These are phyloP conservation scores for Platismatia glauca DNA, from an alignment of 495 filamentous ascomycete species.

Conservation along the genomic window DNA sequence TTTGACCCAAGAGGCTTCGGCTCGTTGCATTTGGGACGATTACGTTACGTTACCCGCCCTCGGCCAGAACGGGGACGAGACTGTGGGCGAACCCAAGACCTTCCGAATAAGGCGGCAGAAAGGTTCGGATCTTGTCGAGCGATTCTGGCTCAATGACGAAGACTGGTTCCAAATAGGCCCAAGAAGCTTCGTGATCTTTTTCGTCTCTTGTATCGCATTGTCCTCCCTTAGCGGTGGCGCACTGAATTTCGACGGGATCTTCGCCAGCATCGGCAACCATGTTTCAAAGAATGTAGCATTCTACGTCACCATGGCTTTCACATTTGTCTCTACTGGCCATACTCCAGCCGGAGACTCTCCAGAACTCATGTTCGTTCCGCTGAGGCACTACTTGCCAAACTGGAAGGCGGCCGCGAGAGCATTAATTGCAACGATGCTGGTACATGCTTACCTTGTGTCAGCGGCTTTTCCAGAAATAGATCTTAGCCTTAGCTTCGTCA, in stretches of 20 bases:
- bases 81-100: background rate
- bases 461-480: background rate
- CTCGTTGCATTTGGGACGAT: background rate
- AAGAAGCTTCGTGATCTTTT: background rate
- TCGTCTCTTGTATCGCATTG: background rate
- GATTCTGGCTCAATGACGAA: slow-evolving; percentile 2
- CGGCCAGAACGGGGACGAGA: background rate
- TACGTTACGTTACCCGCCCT: background rate
- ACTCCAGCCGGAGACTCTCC: background rate
- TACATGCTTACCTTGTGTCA: background rate
- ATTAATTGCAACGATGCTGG: background rate
- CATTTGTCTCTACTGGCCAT: background rate
- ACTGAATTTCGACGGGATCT: background rate
- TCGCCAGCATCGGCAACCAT: background rate
- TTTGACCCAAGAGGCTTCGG: background rate
- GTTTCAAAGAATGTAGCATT: background rate
- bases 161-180: background rate
- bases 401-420: background rate
- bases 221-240: background rate
- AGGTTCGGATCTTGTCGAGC: background rate
- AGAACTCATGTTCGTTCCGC: background rate
- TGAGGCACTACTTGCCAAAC: background rate
- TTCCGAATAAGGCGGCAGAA: background rate
- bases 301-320: background rate
- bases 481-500: background rate